Conservation (phyloP, 345 rosid species). For the Capsella bursapastoris region DNA sequence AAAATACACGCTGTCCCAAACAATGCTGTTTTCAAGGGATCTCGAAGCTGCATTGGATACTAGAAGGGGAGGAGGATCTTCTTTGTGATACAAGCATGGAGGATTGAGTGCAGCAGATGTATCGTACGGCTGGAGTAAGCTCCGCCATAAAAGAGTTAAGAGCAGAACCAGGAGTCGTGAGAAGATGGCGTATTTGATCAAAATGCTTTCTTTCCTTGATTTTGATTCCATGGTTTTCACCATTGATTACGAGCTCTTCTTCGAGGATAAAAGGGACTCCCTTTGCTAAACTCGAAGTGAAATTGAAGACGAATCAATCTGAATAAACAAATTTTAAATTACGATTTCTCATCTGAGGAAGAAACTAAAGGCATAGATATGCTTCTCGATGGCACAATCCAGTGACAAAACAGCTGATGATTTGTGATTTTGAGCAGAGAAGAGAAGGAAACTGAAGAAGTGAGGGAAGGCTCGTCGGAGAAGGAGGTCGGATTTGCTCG, state of each 20-base stretch:
- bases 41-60: constrained; percentile 45
- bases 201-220: constrained; percentile 36
- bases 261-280: not conserved
- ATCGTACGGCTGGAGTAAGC: constrained; percentile 72
- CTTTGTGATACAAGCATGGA: constrained; percentile 51
- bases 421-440: constrained; percentile 22
- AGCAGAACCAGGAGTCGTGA: constrained; percentile 64
- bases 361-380: too few relatives aligned
- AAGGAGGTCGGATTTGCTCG: not conserved
- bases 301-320: constrained; percentile 12
- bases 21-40: constrained; percentile 60
- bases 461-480: constrained; percentile 1
- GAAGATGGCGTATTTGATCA: constrained; percentile 61
- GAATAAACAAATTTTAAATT: not conserved
- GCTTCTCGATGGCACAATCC: not conserved
- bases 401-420: not conserved
- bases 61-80: constrained; percentile 24
- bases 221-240: constrained; percentile 19
- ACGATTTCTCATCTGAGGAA: constrained; percentile 6
- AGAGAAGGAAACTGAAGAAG: constrained; percentile 8
- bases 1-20: constrained; percentile 92
- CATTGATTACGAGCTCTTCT: constrained; percentile 29
- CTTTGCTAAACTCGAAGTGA: not conserved
- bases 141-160: constrained; percentile 69
- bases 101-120: constrained; percentile 78